Conservation (phyloP, 257 asterid genomes). For the Solanum tacnaense region DNA sequence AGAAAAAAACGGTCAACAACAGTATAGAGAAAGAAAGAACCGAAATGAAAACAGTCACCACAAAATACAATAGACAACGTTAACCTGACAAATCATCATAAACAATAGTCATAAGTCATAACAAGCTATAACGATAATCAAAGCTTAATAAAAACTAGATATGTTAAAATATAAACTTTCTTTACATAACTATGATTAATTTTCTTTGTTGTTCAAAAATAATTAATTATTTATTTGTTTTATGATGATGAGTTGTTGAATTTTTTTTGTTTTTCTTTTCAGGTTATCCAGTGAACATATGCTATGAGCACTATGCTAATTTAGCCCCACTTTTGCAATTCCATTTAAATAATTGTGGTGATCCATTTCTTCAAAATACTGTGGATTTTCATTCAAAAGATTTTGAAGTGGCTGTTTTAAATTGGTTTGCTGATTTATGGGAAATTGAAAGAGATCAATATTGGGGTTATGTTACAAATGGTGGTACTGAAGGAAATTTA, state of each 20-base stretch:
- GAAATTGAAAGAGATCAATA: conserved; percentile 10
- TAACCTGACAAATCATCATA: not conserved
- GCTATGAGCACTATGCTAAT: not conserved
- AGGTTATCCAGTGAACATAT: conserved; percentile 6
- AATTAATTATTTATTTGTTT: not conserved
- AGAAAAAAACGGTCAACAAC: no score
- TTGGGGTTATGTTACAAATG: conserved; percentile 19
- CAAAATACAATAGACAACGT: not conserved
- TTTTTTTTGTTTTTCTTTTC: not conserved
- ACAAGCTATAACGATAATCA: no score
- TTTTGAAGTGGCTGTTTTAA: conserved; percentile 11
- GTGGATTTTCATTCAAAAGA: conserved; percentile 12
- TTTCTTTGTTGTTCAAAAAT: no score
- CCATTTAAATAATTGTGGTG: conserved; percentile 8
- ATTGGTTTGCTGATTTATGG: not conserved
- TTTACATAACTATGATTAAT: not conserved
- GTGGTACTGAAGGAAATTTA: conserved; percentile 19
- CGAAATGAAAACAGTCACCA: no score
- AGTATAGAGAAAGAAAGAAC: no score
- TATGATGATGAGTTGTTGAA: not conserved
- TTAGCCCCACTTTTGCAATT: conserved; percentile 6
- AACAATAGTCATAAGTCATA: not conserved
- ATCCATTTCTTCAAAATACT: conserved; percentile 4
- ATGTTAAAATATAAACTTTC: not conserved
- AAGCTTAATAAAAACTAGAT: no score